Evolutionary conservation across 208 protist genomes (phyloP), one percentile per base, ranked within the genome.

Genomic region (Lotmaria passim): DNA sequence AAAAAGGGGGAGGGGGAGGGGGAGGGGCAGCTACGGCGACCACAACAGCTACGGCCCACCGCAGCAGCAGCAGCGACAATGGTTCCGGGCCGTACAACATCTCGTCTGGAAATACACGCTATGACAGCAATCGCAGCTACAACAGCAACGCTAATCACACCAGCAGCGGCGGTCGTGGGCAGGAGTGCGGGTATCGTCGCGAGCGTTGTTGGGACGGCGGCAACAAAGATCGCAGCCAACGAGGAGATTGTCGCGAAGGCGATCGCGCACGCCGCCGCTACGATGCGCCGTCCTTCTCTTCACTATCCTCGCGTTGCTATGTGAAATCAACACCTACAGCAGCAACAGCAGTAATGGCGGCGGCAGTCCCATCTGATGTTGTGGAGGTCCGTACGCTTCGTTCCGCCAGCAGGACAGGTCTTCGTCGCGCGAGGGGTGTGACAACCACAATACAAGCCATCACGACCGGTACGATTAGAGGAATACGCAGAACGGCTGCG

Each of bases 131-230:
- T 5, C 19, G 21, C 24, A 70, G 24, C 44, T 12, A 48, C 44
- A 3, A 21, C 30, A 58, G 24, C 48, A 12, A 31, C 38, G 46
- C 47, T 43, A 69, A 55, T 57, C 52, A 31, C 73, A 47, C 44
- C 41, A 23, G 15, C 52, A n/a, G 59, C 39, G 34, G 53, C 41
- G 31, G 15, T 39, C 19, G 59, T 31, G 36, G n/a, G n/a, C n/a
- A n/a, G n/a, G n/a, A n/a, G n/a, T n/a, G 36, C n/a, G 60, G 43
- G 41, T 39, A 76, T 23, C 61, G 67, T 21, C 69, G 69, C 15
- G 61, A 81, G 39, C 69, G 69, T 69, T 47, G 41, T 23, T n/a
- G n/a, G n/a, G 57, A 4, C n/a, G 48, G 73, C 41, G n/a, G 36
- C 12, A 43, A 39, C 43, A 58, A 69, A 7, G 53, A 58, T 34